These are phyloP conservation scores for Elongisporangium senticosum DNA, from an alignment of 352 stramenopile genomes.

Conservation along the genomic window DNA sequence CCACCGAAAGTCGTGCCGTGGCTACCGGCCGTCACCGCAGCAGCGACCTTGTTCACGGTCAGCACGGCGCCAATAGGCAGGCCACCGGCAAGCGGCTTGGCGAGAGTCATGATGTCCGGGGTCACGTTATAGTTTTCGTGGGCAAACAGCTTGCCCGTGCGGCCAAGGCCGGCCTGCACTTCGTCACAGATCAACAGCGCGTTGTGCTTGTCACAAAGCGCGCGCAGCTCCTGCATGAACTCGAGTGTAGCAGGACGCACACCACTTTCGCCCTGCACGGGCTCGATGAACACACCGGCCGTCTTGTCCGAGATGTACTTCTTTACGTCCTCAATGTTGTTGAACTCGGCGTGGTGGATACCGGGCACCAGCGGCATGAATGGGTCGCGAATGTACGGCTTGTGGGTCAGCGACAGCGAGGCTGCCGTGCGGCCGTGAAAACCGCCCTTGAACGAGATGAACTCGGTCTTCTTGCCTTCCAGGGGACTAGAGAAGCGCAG, in stretches of 20 bases:
- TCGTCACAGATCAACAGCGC: slow-evolving; percentile 98
- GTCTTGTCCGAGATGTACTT: slow-evolving; percentile 67
- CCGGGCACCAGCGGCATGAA: slow-evolving; percentile 80
- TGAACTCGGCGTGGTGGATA: slow-evolving; percentile 71
- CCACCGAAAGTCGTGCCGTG: slow-evolving; percentile 96
- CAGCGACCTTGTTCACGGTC: slow-evolving; percentile 86
- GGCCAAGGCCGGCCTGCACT: slow-evolving; percentile 96
- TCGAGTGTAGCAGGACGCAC: slow-evolving; percentile 88
- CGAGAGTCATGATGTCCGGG: slow-evolving; percentile 95
- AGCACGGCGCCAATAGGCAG: slow-evolving; percentile 96
- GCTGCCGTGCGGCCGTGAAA: slow-evolving; percentile 83
- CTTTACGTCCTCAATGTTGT: slow-evolving; percentile 82
- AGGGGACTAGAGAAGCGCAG: slow-evolving; percentile 22
- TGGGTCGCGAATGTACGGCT: slow-evolving; percentile 78
- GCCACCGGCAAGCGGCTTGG: slow-evolving; percentile 95
- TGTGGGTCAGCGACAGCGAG: slow-evolving; percentile 80
- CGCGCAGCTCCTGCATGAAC: slow-evolving; percentile 88
- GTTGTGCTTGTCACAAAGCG: slow-evolving; percentile 91
- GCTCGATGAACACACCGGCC: slow-evolving; percentile 77
- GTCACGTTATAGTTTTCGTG: slow-evolving; percentile 92
- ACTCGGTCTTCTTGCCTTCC: slow-evolving; percentile 76
- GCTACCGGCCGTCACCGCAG: slow-evolving; percentile 88
- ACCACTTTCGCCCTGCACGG: slow-evolving; percentile 91
- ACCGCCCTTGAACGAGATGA: slow-evolving; percentile 85
- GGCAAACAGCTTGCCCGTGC: slow-evolving; percentile 93